A percentile compares a stretch with the other conserved stretches of the same genome.
Conservation (phyloP, 2,329 filamentous ascomycete genomes). For the Sclerotinia nivalis region DNA sequence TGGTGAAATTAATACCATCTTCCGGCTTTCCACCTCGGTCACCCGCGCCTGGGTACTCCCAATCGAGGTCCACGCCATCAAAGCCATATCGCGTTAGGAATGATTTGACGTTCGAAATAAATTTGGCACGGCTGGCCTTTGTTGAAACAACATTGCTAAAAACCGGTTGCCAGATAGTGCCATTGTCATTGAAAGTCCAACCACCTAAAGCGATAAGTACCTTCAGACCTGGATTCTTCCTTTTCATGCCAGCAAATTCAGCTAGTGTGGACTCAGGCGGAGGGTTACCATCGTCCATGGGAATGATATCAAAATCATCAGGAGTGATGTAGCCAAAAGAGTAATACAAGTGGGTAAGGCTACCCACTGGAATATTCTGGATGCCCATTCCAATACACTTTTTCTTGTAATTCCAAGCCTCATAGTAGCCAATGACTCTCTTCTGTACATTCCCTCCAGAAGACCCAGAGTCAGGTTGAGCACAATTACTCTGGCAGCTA, state of each 20-base stretch:
- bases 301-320: conserved; percentile 34
- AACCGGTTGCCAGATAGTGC: not conserved
- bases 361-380: conserved; percentile 22
- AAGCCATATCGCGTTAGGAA: conserved; percentile 1
- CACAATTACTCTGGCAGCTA: conserved; percentile 23
- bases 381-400: not conserved
- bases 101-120: not conserved
- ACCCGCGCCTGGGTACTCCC: conserved; percentile 35
- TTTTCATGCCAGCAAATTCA: conserved; percentile 27
- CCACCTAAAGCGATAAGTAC: conserved; percentile 30
- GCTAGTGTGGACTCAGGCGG: conserved; percentile 13
- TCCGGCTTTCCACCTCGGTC: conserved; percentile 43
- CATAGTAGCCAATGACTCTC: conserved; percentile 43
- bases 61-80: conserved; percentile 16
- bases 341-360: conserved; percentile 31
- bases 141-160: conserved; percentile 6
- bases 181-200: conserved; percentile 27
- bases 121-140: conserved; percentile 34
- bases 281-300: conserved; percentile 31
- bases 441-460: conserved; percentile 10
- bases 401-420: conserved; percentile 37
- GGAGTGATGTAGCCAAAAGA: conserved; percentile 49
- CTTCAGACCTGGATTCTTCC: conserved; percentile 19
- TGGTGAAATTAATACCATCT: conserved; percentile 43
- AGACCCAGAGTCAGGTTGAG: conserved; percentile 13